Evolutionary conservation across 495 filamentous ascomycete species (phyloP).

Genomic region (Cetradonia linearis): DNA sequence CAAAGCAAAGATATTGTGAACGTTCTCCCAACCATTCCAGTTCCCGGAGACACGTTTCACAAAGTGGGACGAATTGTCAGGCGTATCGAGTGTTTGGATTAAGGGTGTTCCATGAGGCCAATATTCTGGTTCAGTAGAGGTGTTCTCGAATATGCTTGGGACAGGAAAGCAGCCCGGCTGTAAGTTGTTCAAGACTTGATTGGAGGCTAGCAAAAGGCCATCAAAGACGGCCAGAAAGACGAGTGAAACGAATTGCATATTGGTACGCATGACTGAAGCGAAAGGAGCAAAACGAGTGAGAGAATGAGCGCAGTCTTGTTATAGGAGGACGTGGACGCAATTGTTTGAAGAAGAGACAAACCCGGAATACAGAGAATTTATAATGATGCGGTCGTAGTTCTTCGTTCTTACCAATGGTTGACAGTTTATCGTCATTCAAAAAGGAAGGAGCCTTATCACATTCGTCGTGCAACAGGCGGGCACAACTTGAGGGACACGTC

Average conservation of each 20-base stretch:
- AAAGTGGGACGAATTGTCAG: background rate
- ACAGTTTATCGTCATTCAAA: background rate
- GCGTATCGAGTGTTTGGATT: conserved; percentile 3
- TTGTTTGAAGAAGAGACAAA: background rate
- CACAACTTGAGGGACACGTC: background rate
- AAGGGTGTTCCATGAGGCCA: conserved; percentile 21
- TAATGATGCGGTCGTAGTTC: background rate
- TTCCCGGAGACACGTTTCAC: background rate
- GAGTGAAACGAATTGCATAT: background rate
- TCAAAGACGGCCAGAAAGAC: conserved; percentile 2
- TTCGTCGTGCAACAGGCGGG: background rate
- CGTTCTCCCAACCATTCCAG: conserved; percentile 22
- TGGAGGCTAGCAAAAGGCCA: background rate
- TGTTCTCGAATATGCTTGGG: conserved; percentile 4
- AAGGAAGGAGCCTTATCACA: background rate
- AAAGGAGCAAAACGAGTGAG: background rate
- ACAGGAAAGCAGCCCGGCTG: conserved; percentile 18
- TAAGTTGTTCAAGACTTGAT: background rate
- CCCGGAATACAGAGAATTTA: background rate
- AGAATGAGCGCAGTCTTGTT: background rate
- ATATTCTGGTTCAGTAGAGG: conserved; percentile 7
- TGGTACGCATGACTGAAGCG: background rate
- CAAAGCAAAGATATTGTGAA: conserved; percentile 25
- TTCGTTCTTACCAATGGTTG: background rate
- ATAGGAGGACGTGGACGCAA: background rate